These are phyloP conservation scores for Kuraishia molischiana DNA, from an alignment of 805 yeast genomes.

Conservation along the genomic window DNA sequence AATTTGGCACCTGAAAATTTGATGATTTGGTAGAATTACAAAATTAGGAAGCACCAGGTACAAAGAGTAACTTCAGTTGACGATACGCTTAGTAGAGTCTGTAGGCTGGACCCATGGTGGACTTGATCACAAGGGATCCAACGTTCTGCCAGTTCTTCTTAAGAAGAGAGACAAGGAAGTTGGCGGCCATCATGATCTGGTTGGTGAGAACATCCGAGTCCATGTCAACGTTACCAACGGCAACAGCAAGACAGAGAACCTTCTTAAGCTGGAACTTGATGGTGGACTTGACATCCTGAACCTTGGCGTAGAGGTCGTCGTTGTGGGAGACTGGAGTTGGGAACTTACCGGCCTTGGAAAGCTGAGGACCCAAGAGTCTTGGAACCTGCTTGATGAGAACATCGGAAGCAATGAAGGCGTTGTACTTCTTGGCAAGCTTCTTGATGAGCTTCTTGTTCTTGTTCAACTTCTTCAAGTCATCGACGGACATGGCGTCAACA, in stretches of 20 bases:
- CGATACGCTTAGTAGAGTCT: constrained; percentile 86
- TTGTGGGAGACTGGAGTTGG: constrained; percentile 99
- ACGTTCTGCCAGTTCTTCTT: constrained; percentile 99
- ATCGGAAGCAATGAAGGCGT: constrained; percentile 98
- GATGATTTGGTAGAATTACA: too few relatives aligned
- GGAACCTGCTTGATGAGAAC: constrained; percentile 99
- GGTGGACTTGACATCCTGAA: constrained; percentile 96
- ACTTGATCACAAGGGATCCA: constrained; percentile 97
- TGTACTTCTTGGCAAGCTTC: constrained; percentile 99
- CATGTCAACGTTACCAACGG: constrained; percentile 99
- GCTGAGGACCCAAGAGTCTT: constrained; percentile 99
- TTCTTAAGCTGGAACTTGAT: constrained; percentile 99
- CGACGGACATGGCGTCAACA: constrained; percentile 99
- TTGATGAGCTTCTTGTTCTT: constrained; percentile 99
- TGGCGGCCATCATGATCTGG: constrained; percentile 97
- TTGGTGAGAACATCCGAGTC: constrained; percentile 91
- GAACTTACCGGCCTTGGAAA: constrained; percentile 99
- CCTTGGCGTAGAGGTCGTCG: constrained; percentile 95
- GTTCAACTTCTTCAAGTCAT: constrained; percentile 99
- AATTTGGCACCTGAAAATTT: too few relatives aligned
- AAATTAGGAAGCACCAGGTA: too few relatives aligned
- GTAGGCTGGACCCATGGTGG: constrained; percentile 99
- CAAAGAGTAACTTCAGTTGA: too few relatives aligned
- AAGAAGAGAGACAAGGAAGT: constrained; percentile 97
- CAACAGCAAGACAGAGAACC: constrained; percentile 99